Conservation (phyloP, 129 eudicot genomes). For the Glebionis coronaria region DNA sequence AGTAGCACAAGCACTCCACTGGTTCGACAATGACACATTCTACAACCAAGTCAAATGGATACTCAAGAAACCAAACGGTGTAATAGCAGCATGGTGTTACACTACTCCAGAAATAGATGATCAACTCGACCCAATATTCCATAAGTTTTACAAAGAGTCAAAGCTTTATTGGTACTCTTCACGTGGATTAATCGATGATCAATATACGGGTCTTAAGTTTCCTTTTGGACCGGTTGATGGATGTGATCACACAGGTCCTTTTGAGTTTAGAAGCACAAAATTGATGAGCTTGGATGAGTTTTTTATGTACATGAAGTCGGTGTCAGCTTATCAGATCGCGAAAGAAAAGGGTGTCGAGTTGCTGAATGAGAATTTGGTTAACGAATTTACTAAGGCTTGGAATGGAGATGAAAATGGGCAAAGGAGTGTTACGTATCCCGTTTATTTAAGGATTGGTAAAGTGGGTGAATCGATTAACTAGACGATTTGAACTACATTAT, state of each 20-base stretch:
- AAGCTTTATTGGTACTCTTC: conserved; percentile 45
- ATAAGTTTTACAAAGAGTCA: conserved; percentile 29
- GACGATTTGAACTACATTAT: neutral
- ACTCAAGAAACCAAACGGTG: conserved; percentile 71
- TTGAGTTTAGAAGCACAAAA: conserved; percentile 43
- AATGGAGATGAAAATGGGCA: conserved; percentile 35
- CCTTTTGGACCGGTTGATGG: conserved; percentile 72
- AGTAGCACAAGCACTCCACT: conserved; percentile 73
- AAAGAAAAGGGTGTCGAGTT: conserved; percentile 68
- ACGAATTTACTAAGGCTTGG: conserved; percentile 58
- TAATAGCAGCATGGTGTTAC: conserved; percentile 84
- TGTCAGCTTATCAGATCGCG: conserved; percentile 67
- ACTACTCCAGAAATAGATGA: conserved; percentile 42
- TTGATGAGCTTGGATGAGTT: conserved; percentile 51
- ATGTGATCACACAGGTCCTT: conserved; percentile 57
- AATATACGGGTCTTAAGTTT: conserved; percentile 43
- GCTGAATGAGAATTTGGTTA: conserved; percentile 42
- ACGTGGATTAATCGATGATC: conserved; percentile 42
- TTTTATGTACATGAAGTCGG: conserved; percentile 44
- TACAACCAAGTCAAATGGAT: conserved; percentile 53
- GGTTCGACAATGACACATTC: conserved; percentile 59
- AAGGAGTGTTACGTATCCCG: conserved; percentile 49
- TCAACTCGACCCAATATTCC: conserved; percentile 35
- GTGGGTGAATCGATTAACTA: conserved; percentile 29
- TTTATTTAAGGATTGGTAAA: conserved; percentile 72